These are phyloP conservation scores for Ophiostoma novo-ulmi DNA, from an alignment of 2,329 filamentous ascomycete genomes.

Conservation along the genomic window DNA sequence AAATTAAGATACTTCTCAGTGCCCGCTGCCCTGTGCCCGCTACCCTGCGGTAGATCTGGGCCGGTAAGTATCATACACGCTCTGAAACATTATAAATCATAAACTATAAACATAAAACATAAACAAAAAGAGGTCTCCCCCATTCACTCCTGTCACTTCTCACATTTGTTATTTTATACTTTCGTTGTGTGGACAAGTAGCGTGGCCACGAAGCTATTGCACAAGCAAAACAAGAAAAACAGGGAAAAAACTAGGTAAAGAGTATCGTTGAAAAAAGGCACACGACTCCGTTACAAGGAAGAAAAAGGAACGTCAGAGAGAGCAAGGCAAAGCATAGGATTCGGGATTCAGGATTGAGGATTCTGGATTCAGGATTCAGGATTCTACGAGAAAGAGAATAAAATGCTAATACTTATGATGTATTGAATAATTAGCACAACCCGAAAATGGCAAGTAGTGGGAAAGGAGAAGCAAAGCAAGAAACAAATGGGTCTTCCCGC, in stretches of 20 bases:
- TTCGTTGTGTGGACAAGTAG: not conserved
- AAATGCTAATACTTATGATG: too few relatives aligned
- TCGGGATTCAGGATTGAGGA: too few relatives aligned
- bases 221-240: not conserved
- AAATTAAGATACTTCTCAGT: too few relatives aligned
- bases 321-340: too few relatives aligned
- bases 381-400: too few relatives aligned
- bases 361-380: too few relatives aligned
- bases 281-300: too few relatives aligned
- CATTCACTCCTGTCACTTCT: not conserved
- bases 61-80: not conserved
- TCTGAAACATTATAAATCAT: not conserved
- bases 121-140: not conserved
- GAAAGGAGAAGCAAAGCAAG: not conserved
- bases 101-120: not conserved
- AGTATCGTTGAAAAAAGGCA: not conserved
- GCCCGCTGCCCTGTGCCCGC: not conserved
- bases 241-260: not conserved
- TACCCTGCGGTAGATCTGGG: not conserved
- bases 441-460: too few relatives aligned
- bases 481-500: not conserved
- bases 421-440: too few relatives aligned
- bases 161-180: not conserved
- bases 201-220: not conserved
- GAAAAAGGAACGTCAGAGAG: too few relatives aligned